These are phyloP conservation scores for Globisporangium splendens DNA, from an alignment of 352 stramenopile genomes.

Conservation along the genomic window DNA sequence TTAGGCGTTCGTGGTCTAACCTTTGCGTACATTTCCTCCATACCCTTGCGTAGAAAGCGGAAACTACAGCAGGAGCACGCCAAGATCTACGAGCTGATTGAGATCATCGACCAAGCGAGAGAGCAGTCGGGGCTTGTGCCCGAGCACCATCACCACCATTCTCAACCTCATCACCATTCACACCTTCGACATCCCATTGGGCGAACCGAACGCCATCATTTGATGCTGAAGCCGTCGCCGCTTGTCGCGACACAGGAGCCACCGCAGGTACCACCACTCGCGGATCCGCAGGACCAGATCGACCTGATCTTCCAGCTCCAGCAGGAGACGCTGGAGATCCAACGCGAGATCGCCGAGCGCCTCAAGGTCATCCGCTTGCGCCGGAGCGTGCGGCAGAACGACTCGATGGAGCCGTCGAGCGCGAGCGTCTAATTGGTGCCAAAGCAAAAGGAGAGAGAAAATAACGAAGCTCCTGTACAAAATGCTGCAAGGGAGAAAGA, in stretches of 20 bases:
- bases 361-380: slow-evolving; percentile 34
- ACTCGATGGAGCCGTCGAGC: slow-evolving; percentile 53
- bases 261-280: background rate
- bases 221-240: background rate
- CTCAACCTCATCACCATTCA: background rate
- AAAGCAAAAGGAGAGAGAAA: background rate
- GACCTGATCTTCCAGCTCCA: slow-evolving; percentile 54
- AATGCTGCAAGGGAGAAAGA: background rate
- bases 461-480: background rate
- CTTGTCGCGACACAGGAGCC: no score
- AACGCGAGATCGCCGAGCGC: slow-evolving; percentile 48
- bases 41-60: slow-evolving; percentile 26
- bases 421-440: slow-evolving; percentile 46
- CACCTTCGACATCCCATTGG: background rate
- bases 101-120: slow-evolving; percentile 52
- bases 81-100: slow-evolving; percentile 60
- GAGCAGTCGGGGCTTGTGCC: slow-evolving; percentile 23
- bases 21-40: background rate
- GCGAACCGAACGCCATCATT: background rate
- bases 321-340: slow-evolving; percentile 45
- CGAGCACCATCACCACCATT: slow-evolving; percentile 24
- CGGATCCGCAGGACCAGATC: slow-evolving; percentile 38
- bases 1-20: background rate
- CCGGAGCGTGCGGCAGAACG: slow-evolving; percentile 32
- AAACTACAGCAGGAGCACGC: slow-evolving; percentile 46